phyloP scores from a whole-genome alignment of 2,329 filamentous ascomycete species.

The Amauroascus verrucosus region DNA sequence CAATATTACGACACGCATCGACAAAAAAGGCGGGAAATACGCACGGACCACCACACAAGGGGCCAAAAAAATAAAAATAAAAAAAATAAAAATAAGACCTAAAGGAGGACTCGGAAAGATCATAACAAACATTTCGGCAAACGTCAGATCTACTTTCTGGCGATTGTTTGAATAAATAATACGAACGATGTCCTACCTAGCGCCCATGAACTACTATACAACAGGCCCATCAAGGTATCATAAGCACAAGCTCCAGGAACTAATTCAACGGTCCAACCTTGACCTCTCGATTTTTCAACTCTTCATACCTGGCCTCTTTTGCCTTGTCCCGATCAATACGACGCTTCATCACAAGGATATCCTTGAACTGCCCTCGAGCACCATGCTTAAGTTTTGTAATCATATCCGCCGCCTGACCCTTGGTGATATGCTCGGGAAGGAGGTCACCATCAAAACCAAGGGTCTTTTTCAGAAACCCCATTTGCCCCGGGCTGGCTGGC shows the following conservation, averaged over 20 bases:
- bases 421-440: constrained; percentile 51
- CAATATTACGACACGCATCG: not conserved
- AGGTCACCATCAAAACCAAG: constrained; percentile 50
- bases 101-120: too few species aligned
- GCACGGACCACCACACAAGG: constrained; percentile 10
- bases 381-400: constrained; percentile 84
- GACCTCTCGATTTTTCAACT: constrained; percentile 31
- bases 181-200: too few species aligned
- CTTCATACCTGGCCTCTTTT: constrained; percentile 22
- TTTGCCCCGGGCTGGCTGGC: constrained; percentile 48
- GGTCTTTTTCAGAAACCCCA: constrained; percentile 36
- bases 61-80: not conserved
- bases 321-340: constrained; percentile 35
- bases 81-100: not conserved
- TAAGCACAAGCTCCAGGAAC: not conserved
- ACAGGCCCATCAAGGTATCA: not conserved
- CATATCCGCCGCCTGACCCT: constrained; percentile 75
- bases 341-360: constrained; percentile 45
- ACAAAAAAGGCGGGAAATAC: not conserved
- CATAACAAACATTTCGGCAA: not conserved
- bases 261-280: constrained; percentile 37
- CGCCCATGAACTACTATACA: too few species aligned
- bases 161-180: too few species aligned
- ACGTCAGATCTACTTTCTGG: too few species aligned
- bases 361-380: constrained; percentile 53